Evolutionary conservation across 2,329 filamentous ascomycete genomes (phyloP), one percentile per base, ranked within the genome.

Genomic region (Colletotrichum sp.): DNA sequence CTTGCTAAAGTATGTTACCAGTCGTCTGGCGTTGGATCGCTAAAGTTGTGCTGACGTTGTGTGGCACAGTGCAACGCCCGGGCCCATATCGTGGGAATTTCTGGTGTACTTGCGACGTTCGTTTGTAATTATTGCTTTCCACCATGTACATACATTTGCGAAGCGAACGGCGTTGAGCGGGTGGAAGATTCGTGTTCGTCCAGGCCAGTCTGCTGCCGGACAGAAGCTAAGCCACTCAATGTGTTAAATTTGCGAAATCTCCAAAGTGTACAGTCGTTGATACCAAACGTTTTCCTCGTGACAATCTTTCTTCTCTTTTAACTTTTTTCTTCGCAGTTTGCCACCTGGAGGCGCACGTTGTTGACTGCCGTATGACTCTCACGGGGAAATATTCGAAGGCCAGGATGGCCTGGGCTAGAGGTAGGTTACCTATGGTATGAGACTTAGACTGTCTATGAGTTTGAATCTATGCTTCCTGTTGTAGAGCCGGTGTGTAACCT

Each of bases 21-120:
- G 2, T 8, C n/a, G 2, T 21, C n/a, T 52, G n/a, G 0, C 1
- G 3, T 21, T 8, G n/a, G n/a, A 21, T 52, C 44, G 44, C 44
- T 1, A 13, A 21, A 8, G 10, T 21, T 21, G 1, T 52, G 44
- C 44, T 52, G n/a, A 52, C 10, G 3, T 13, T 13, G 10, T 21
- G 13, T 13, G 44, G 4, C n/a, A 12, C 10, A 49, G 44, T 49
- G 44, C n/a, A 21, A 49, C 44, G n/a, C n/a, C 44, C 8, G 44
- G 9, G 12, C 10, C 44, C 9, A 13, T 13, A 8, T 49, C 44
- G 10, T 8, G 44, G 44, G 18, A 8, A 21, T 49, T 21, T 49
- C n/a, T 49, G 44, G n/a, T 49, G n/a, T 21, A 13, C 44, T 49
- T 52, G n/a, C 44, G 44, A 52, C 6, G 44, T 52, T 52, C 10